Percentiles rank a stretch among this genome's conserved stretches.
These are phyloP conservation scores for Bruguiera parviflora DNA, from an alignment of 345 rosid species.

Conservation along the genomic window DNA sequence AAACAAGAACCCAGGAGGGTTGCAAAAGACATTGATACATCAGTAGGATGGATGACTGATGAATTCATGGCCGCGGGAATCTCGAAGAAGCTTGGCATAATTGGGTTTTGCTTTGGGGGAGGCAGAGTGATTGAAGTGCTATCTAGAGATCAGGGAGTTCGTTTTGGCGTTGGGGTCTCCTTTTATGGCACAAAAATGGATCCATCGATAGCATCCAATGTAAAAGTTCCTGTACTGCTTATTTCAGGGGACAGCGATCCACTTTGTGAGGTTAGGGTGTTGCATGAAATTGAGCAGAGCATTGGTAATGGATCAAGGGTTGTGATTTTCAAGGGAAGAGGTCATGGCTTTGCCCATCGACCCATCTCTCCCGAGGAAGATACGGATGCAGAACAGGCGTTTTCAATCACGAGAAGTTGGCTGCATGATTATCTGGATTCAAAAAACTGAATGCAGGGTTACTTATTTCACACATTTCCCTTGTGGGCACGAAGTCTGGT, in stretches of 20 bases:
- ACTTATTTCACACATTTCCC: background rate
- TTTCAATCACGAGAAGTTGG: slow-evolving; percentile 65
- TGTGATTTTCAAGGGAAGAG: slow-evolving; percentile 61
- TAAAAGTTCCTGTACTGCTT: slow-evolving; percentile 68
- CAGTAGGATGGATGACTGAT: slow-evolving; percentile 72
- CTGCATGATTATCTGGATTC: slow-evolving; percentile 43
- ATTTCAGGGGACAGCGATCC: slow-evolving; percentile 73
- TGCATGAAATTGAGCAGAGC: slow-evolving; percentile 43
- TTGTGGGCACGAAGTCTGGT: background rate
- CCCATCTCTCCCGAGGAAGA: slow-evolving; percentile 77
- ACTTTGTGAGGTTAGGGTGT: slow-evolving; percentile 47
- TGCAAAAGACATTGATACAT: slow-evolving; percentile 41
- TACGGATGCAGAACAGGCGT: slow-evolving; percentile 71
- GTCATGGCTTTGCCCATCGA: slow-evolving; percentile 75
- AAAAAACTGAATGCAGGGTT: slow-evolving; percentile 13
- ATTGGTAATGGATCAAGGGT: slow-evolving; percentile 49
- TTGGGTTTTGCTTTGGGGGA: slow-evolving; percentile 89
- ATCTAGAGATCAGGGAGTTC: slow-evolving; percentile 47
- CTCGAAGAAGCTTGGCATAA: slow-evolving; percentile 72
- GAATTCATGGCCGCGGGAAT: slow-evolving; percentile 74
- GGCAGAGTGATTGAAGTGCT: slow-evolving; percentile 63
- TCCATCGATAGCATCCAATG: slow-evolving; percentile 31
- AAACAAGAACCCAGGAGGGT: slow-evolving; percentile 50
- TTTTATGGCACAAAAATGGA: slow-evolving; percentile 86
- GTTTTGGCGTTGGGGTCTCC: slow-evolving; percentile 62